These are phyloP conservation scores for Closterium sp. DNA, from an alignment of 139 green algal genomes.

Conservation along the genomic window DNA sequence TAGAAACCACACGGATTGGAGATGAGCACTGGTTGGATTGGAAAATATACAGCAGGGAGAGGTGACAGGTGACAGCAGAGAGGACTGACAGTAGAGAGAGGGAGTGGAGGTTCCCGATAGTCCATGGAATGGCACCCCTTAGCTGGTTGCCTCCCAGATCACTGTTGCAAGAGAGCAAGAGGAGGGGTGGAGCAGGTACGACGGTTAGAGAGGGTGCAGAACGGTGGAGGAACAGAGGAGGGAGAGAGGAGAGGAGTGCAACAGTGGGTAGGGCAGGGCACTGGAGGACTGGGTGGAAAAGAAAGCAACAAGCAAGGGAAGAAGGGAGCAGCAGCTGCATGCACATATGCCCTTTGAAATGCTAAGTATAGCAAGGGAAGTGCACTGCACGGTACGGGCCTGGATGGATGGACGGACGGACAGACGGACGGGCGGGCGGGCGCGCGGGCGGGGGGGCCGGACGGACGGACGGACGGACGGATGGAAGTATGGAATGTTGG, in stretches of 20 bases:
- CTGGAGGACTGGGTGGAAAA: neutral
- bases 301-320: neutral
- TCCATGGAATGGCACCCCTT: neutral
- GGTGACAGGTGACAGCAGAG: neutral
- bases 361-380: too few relatives aligned
- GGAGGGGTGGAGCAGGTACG: too few relatives aligned
- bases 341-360: too few relatives aligned
- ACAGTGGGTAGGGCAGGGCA: neutral
- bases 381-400: too few relatives aligned
- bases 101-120: neutral
- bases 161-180: neutral
- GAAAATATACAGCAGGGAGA: neutral
- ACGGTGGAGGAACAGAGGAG: neutral
- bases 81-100: neutral
- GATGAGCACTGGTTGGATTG: neutral
- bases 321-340: too few relatives aligned
- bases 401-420: too few relatives aligned
- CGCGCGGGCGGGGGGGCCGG: too few relatives aligned
- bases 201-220: neutral
- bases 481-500: too few relatives aligned
- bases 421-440: too few relatives aligned
- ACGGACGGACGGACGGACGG: too few relatives aligned
- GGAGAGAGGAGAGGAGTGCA: neutral
- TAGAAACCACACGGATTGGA: neutral
- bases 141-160: neutral